phyloP scores from a whole-genome alignment of 2,329 filamentous ascomycete genomes.

The Alternaria burnsii region DNA sequence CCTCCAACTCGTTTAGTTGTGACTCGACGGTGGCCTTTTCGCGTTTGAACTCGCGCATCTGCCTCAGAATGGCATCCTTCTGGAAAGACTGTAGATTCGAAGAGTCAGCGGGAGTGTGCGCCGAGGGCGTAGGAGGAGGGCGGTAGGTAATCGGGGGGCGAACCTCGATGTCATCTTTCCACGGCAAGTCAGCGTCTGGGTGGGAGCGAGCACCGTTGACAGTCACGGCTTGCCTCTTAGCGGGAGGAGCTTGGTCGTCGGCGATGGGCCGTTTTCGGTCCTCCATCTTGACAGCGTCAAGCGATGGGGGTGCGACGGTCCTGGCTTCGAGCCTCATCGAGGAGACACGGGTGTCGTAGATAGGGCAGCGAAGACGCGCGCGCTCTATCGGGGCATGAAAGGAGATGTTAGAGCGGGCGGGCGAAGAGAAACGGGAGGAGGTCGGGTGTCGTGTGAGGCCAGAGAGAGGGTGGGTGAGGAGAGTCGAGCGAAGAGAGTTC shows the following conservation, averaged over 20 bases:
- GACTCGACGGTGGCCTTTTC: slow-evolving; percentile 83
- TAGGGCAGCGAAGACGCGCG: slow-evolving; percentile 28
- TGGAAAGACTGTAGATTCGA: slow-evolving; percentile 73
- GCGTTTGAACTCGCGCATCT: slow-evolving; percentile 98
- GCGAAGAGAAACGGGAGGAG: slow-evolving; percentile 25
- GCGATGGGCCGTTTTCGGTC: slow-evolving; percentile 96
- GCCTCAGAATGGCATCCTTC: slow-evolving; percentile 95
- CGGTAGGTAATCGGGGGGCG: slow-evolving; percentile 57
- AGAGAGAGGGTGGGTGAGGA: slow-evolving; percentile 16
- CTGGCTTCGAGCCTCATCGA: slow-evolving; percentile 86
- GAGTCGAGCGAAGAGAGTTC: slow-evolving; percentile 32
- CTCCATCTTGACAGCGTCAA: slow-evolving; percentile 93
- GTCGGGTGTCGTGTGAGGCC: slow-evolving; percentile 38
- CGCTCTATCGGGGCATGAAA: slow-evolving; percentile 34
- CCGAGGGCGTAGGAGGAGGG: slow-evolving; percentile 26
- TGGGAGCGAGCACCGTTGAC: slow-evolving; percentile 78
- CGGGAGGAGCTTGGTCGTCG: slow-evolving; percentile 86
- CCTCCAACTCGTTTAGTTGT: slow-evolving; percentile 81
- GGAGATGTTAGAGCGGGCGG: slow-evolving; percentile 17
- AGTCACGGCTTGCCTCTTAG: slow-evolving; percentile 79
- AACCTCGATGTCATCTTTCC: slow-evolving; percentile 76
- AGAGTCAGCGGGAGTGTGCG: slow-evolving; percentile 45
- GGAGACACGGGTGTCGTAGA: slow-evolving; percentile 54
- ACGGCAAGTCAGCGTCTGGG: slow-evolving; percentile 73
- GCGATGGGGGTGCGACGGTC: slow-evolving; percentile 77